These are phyloP conservation scores for Cercospora nicotianae DNA, from an alignment of 2,329 filamentous ascomycete species.

Conservation along the genomic window DNA sequence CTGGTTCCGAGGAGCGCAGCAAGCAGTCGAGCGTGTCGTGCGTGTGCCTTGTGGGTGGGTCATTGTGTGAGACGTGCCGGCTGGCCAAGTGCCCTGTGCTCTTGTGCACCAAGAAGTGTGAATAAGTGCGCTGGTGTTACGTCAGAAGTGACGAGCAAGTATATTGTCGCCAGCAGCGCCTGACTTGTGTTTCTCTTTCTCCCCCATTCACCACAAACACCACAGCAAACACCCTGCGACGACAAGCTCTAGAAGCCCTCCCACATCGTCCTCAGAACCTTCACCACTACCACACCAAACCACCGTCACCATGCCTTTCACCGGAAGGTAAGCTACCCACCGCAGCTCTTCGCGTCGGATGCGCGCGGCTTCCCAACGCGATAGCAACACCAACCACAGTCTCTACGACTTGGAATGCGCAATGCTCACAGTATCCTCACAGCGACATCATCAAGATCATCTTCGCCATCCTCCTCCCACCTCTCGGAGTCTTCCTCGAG, in stretches of 20 bases:
- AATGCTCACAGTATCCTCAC: slow-evolving; percentile 9
- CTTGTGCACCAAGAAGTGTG: background rate
- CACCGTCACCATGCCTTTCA: slow-evolving; percentile 58
- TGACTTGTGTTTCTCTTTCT: background rate
- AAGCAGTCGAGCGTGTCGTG: background rate
- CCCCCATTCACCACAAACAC: background rate
- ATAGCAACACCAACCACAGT: slow-evolving; percentile 27
- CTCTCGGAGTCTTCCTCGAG: slow-evolving; percentile 92
- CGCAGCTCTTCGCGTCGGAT: slow-evolving; percentile 14
- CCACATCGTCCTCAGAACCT: background rate
- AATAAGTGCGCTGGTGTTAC: background rate
- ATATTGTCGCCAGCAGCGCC: background rate
- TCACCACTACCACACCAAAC: background rate
- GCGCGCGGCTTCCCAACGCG: slow-evolving; percentile 2
- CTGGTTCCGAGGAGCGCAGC: background rate
- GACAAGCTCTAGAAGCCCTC: slow-evolving; percentile 1
- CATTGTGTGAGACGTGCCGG: slow-evolving; percentile 1
- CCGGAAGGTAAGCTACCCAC: slow-evolving; percentile 51
- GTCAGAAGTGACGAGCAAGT: slow-evolving; percentile 5
- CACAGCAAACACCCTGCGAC: background rate
- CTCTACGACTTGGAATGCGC: background rate
- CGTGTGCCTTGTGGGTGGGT: background rate
- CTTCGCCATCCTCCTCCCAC: slow-evolving; percentile 85
- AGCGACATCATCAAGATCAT: slow-evolving; percentile 80
- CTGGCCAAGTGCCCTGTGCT: background rate